Evolutionary conservation across 1,139 yeast species (phyloP), one percentile per base, ranked within the genome.

Genomic region (Geotrichum bryndzae): DNA sequence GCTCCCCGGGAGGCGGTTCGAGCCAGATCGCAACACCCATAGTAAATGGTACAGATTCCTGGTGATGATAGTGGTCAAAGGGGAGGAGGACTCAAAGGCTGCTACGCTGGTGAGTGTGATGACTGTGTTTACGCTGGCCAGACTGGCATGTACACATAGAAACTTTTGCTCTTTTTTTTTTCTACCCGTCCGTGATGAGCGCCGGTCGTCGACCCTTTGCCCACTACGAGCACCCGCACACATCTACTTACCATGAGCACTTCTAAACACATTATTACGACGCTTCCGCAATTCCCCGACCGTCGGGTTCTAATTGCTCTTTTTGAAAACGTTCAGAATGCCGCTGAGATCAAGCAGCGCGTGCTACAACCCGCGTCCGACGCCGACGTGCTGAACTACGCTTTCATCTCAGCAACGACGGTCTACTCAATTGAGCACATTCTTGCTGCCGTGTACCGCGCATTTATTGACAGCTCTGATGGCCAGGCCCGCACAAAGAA

Each of bases 391-490:
- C n/a, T 54, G n/a, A 79, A 80, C 62, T 80, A 72, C 70, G 84
- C 85, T 1, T 79, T 84, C 66, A 75, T 84, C 57, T 80, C 81
- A 63, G 80, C 84, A 0, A 69, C 69, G 6, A 74, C 79, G 1
- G 66, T 75, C n/a, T 67, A 78, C 7, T 79, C 83, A 0, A 56
- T 74, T 3, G 85, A 82, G 62, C 87, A 84, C 63, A 60, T 84
- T 7, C 70, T 76, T 53, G 75, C 83, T 33, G 83, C 86, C 0
- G 67, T 80, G 0, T 82, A 82, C 67, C 76, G 84, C 62, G 80
- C 84, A 3, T 67, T 84, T 7, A 67, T 78, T 27, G 87, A 83
- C 65, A 64, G 69, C 8, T 69, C 71, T 0, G 74, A 75, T 46
- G 80, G 77, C 31, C 25, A 41, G 57, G 70, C 79, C 69, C 75